phyloP scores from a whole-genome alignment of 164 flowering plant genomes.

The Vitis rotundifolia region DNA sequence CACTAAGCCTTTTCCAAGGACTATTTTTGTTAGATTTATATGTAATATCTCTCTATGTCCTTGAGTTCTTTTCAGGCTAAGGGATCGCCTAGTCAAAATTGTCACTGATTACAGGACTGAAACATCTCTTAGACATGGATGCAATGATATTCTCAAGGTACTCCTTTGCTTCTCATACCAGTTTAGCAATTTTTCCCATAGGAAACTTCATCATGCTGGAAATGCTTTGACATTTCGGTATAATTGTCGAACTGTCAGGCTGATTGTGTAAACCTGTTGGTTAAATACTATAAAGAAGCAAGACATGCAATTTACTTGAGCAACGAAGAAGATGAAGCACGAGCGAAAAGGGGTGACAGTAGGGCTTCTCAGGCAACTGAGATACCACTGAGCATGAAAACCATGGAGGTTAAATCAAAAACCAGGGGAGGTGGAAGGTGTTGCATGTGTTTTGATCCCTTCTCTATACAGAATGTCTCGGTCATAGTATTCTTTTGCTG shows the following conservation, averaged over 20 bases:
- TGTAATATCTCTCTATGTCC: neutral
- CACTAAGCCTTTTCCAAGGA: too few relatives aligned
- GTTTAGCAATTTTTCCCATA: neutral
- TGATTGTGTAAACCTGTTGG: conserved; percentile 78
- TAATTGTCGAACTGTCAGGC: conserved; percentile 48
- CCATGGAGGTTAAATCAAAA: conserved; percentile 67
- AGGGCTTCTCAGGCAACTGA: conserved; percentile 32
- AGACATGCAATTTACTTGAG: conserved; percentile 75
- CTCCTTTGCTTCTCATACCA: neutral
- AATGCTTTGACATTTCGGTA: neutral
- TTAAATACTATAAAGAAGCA: conserved; percentile 93
- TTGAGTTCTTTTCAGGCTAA: conserved; percentile 54
- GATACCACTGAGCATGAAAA: conserved; percentile 32
- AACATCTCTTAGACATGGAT: conserved; percentile 93
- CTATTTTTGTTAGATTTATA: neutral
- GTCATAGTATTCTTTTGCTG: conserved; percentile 87
- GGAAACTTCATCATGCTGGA: neutral
- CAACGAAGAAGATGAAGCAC: conserved; percentile 67
- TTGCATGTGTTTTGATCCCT: conserved; percentile 95
- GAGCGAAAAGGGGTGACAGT: conserved; percentile 42
- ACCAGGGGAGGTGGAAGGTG: conserved; percentile 81
- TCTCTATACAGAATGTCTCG: conserved; percentile 52
- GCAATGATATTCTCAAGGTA: conserved; percentile 98
- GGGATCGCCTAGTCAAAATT: conserved; percentile 90
- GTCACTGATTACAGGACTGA: conserved; percentile 95